Evolutionary conservation across 352 stramenopile genomes (phyloP), one percentile per base, ranked within the genome.

Genomic region (Pythium apleroticum): DNA sequence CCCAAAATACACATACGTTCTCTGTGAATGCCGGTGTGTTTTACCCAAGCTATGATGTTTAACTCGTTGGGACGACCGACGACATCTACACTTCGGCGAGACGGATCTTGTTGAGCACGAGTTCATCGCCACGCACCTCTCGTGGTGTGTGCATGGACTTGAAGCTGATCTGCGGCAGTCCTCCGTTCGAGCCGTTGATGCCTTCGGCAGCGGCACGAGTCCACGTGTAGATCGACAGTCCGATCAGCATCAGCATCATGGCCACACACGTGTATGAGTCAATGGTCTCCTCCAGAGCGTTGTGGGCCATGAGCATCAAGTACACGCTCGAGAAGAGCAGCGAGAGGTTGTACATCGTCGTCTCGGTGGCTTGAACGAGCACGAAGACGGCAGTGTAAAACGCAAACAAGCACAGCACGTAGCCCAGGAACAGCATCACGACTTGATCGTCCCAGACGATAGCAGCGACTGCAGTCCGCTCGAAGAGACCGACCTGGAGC

Each of bases 361-460:
- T 71, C 45, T 69, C 50, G 9, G 67, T 69, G 14, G 58, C 61
- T 33, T 71, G 63, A 20, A 73, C 65, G 12, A 80, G 57, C 35
- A 78, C 50, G 20, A 65, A 76, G 15, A 80, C 67, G 37, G 78
- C 61, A 8, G 69, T 45, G 64, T 86, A 84, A 41, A 84, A 79
- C 10, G 73, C 57, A 35, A 81, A 60, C 60, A 81, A 71, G 37
- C 70, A 61, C 15, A 68, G 45, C 24, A 72, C 61, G 61, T 84
- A 80, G 35, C 73, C 68, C 3, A 61, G 15, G 6, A 82, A 68
- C 35, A 76, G 74, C 22, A 76, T 43, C 11, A 56, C 37, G 20
- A 73, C 54, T 20, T 74, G 60, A 14, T 4, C 27, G 20, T 49
- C 59, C 77, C 77, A 86, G 6, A 63, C 50, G 24, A 81, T 69